Evolutionary conservation across 306 rosid species (phyloP), one percentile per base, ranked within the genome.

Genomic region (Quercus glauca): DNA sequence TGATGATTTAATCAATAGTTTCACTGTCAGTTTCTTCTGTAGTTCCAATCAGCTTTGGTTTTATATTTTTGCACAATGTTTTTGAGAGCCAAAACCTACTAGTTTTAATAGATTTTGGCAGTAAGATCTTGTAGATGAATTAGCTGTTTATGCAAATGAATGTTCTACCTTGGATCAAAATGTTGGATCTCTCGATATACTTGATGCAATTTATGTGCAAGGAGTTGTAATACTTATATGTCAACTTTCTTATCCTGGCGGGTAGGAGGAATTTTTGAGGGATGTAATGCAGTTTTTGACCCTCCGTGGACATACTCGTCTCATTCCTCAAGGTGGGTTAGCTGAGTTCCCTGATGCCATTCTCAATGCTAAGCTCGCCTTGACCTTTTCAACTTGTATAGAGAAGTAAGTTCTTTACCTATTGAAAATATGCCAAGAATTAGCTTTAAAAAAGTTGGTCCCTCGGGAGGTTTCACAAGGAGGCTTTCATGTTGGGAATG

Each of bases 401-500:
- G 91, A 86, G 99, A 96, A 97, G 99, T 89, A 55, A 80, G 75
- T 73, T 51, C 18, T 25, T 67, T 33, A 69, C 58, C 57, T 35
- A 55, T 76, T 59, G 37, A 29, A 3, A 57, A 73, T 73, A n/a
- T 56, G 33, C 75, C 17, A 73, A 37, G 58, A 29, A 60, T 64
- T 76, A 79, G 20, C 57, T 84, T 49, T 49, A 45, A 89, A 75
- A 41, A 64, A 28, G 53, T 84, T 75, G 49, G 79, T 57, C 58
- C 59, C 71, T 74, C 74, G 91, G 99, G 98, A 93, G 89, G 99
- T 93, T 60, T 91, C 99, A 3, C 83, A 98, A 82, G 99, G 98
- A 74, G 99, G 99, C 80, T 96, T 96, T 88, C 98, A 96, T 74
- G 99, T 96, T 74, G 97, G 98, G 78, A 96, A 96, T 76, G 99